Percentiles rank a stretch among this genome's conserved stretches.
These are phyloP conservation scores for Stemphylium lycopersici DNA, from an alignment of 2,329 filamentous ascomycete species.

Conservation along the genomic window DNA sequence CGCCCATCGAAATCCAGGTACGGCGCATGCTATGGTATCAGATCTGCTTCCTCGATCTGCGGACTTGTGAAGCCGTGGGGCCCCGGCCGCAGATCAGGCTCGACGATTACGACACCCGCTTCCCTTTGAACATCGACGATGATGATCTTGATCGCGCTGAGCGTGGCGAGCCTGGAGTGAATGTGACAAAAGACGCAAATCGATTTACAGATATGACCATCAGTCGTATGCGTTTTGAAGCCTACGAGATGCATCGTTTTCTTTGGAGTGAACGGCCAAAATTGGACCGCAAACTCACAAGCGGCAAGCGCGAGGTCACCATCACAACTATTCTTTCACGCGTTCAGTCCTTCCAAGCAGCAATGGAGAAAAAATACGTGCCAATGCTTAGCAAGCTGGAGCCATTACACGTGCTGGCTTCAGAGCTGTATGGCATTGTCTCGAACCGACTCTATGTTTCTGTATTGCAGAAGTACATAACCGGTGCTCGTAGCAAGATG, in stretches of 20 bases:
- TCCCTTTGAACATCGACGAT: conserved; percentile 75
- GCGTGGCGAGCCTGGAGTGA: conserved; percentile 36
- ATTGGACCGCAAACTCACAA: conserved; percentile 57
- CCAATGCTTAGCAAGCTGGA: conserved; percentile 66
- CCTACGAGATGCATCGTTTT: conserved; percentile 73
- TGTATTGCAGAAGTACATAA: conserved; percentile 71
- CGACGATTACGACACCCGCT: conserved; percentile 75
- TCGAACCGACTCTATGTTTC: conserved; percentile 69
- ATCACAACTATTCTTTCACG: conserved; percentile 70
- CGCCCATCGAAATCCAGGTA: conserved; percentile 72
- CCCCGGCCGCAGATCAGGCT: conserved; percentile 73
- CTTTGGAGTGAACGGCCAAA: conserved; percentile 73
- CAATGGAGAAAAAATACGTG: conserved; percentile 70
- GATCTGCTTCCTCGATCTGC: conserved; percentile 75
- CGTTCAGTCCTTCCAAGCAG: conserved; percentile 70
- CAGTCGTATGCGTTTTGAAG: conserved; percentile 72
- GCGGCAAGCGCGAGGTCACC: conserved; percentile 31
- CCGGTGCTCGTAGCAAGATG: conserved; percentile 55
- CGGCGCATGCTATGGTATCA: conserved; percentile 78
- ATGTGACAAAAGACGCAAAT: conserved; percentile 55
- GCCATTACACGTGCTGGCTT: conserved; percentile 68
- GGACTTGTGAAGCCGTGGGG: conserved; percentile 76
- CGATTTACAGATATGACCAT: conserved; percentile 73
- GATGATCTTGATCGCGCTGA: conserved; percentile 58
- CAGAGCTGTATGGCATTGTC: conserved; percentile 68